These are phyloP conservation scores for Emergomyces africanus DNA, from an alignment of 2,329 filamentous ascomycete species.

Conservation along the genomic window DNA sequence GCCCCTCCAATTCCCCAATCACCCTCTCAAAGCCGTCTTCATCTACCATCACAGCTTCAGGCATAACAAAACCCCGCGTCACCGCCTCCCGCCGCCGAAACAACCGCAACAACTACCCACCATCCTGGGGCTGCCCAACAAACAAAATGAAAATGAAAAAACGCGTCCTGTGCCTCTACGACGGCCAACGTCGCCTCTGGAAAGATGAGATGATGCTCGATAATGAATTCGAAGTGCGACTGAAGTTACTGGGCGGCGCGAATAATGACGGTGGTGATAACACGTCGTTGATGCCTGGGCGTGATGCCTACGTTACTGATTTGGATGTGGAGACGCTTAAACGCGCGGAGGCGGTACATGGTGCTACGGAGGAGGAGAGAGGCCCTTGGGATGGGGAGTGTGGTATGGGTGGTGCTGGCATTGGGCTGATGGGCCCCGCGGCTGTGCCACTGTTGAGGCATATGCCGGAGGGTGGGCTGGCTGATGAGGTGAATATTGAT, in stretches of 20 bases:
- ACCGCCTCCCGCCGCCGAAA: slow-evolving; percentile 56
- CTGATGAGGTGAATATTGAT: slow-evolving; percentile 14
- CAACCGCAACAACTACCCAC: slow-evolving; percentile 85
- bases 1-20: slow-evolving; percentile 14
- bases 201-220: slow-evolving; percentile 99
- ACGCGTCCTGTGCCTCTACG: slow-evolving; percentile 84
- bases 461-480: slow-evolving; percentile 7
- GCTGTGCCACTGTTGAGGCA: slow-evolving; percentile 9
- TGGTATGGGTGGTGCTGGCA: not conserved
- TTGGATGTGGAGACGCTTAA: slow-evolving; percentile 82
- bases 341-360: slow-evolving; percentile 71
- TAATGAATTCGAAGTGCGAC: slow-evolving; percentile 83
- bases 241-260: slow-evolving; percentile 67
- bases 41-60: slow-evolving; percentile 56
- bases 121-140: slow-evolving; percentile 83
- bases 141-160: slow-evolving; percentile 98
- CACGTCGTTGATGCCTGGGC: slow-evolving; percentile 47
- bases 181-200: slow-evolving; percentile 74
- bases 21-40: slow-evolving; percentile 36
- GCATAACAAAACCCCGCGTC: slow-evolving; percentile 64
- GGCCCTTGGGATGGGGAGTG: slow-evolving; percentile 49
- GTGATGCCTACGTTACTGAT: slow-evolving; percentile 74
- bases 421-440: slow-evolving; percentile 8
- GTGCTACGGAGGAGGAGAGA: slow-evolving; percentile 73
- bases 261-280: slow-evolving; percentile 61